Base-by-base conservation (phyloP, 352 stramenopile species). In the Phytophthora vignae region DNA sequence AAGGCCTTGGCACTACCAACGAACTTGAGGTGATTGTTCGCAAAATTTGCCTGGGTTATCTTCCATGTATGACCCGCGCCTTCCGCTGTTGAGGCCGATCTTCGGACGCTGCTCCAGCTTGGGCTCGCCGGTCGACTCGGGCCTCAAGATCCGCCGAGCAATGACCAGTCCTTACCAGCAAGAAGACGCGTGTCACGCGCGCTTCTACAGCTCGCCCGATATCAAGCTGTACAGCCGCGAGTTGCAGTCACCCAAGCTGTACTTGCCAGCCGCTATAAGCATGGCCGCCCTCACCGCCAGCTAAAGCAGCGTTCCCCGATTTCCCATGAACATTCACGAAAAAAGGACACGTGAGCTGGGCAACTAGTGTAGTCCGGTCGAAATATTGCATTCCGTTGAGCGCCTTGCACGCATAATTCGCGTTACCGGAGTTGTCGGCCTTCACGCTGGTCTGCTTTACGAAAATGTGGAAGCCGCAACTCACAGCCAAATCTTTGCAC, bases 101-200 rank as follows among this genome's bases (percentile, higher is more conserved):
- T 61, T 74, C 15, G 52, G 55, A 4, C 65, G 70, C 42, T 81
- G 56, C 27, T 46, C 62, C 10, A 78, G 74, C 58, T 59, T 70
- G n/a, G 49, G 58, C 25, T 58, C 62, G 5, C 66, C 64, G 1
- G 53, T 58, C 4, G 40, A 69, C 50, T 40, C 66, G n/a, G 50
- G 25, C 15, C 40, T 71, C 17, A 73, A 76, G 70, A 71, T 78
- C 46, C 70, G 73, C 22, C 74, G 67, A 40, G 68, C 42, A 3
- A 14, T 40, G 22, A 71, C 65, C 10, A 68, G 62, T 58, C 57
- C 65, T 22, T 64, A 73, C 31, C 22, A 53, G 29, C 53, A 65
- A 10, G 60, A 75, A 9, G 64, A 74, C 46, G 31, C 44, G 1
- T 71, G 58, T 12, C 36, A 54, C 9, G 19, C 55, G 10, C 21